Base-by-base conservation (phyloP, 208 protist genomes). In the Wallacemonas sp. region DNA sequence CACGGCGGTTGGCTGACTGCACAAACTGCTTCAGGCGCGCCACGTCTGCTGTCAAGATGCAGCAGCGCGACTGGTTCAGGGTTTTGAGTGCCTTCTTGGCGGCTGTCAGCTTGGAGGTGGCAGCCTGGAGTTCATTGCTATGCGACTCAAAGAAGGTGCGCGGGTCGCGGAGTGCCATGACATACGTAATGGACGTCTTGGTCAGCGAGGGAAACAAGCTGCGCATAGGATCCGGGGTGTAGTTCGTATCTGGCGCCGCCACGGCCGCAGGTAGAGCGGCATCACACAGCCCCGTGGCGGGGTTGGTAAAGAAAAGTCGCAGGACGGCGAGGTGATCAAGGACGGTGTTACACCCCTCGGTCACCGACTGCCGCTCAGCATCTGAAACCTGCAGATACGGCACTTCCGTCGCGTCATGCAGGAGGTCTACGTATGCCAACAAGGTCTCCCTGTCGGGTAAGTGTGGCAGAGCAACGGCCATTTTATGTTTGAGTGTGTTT, bases 31-130 rank as follows among this genome's bases (percentile, higher is more conserved):
- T 64, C 48, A 89, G 52, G 39, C 41, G 38, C 31, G 66, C 57
- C 29, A 82, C 59, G 26, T 86, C 59, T 2, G 70, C 79, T 12
- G 83, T 89, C 79, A 77, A 84, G 11, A 89, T 39, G 64, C 74
- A 89, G 25, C 73, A 77, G 32, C 76, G 76, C 22, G 42, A 33
- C 23, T 65, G 57, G 50, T 81, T 89, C 8, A 86, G 44, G 4
- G 57, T 49, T 33, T 61, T 71, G 39, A 89, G 46, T 44, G 73
- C 46, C 49, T 77, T 74, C 38, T 71, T 77, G 8, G 74, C 64
- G 31, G 57, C 77, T 16, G 65, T 61, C 29, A 89, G 55, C 38
- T 62, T 57, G 1, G 50, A 57, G 23, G 41, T 57, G 59, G 75
- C 70, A 23, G 72, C 44, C 38, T 71, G 54, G 25, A 86, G 20